Base-by-base conservation (phyloP, 345 rosid species). In the Populus nigra region DNA sequence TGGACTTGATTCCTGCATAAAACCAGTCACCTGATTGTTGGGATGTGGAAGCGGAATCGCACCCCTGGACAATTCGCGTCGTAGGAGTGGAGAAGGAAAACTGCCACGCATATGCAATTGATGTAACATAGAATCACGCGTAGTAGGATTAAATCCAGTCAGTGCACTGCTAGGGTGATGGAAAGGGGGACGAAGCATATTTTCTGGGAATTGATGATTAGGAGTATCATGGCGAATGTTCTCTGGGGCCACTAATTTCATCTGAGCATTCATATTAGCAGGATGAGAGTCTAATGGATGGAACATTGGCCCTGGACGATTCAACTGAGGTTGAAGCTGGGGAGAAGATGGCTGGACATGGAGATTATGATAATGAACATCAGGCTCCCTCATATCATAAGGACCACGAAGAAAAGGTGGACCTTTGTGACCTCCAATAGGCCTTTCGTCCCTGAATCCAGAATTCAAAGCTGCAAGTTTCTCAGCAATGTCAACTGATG, bases 21-120 rank as follows among this genome's bases (percentile, higher is more conserved):
- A 85, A 79, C 91, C 87, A 27, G 90, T 69, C 63, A 79, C 62
- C 74, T 90, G 97, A 78, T 84, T 87, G 89, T 78, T 90, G 33
- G 85, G 85, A 85, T 83, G 92, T 69, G 87, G 88, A 38, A 82
- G 79, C 31, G 63, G 80, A 12, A 80, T 83, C 74, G 82, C 82
- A 73, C 85, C 89, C 38, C 92, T 80, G 7, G 91, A 83, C 79
- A 88, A 87, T 77, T 93, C 95, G 59, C 79, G 92, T 69, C 82
- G 75, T 50, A 84, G 82, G 79, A 88, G 94, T 10, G 89, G 80
- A 8, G 87, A 89, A 74, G 92, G 91, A 73, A 90, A 83, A 83
- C 83, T 86, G 68, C 90, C 91, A 45, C 78, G 86, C 80, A 88
- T 75, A 10, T 85, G 96, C 92, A 95, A 85, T 86, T 91, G 94